Evolutionary conservation across 805 yeast genomes (phyloP), one percentile per base, ranked within the genome.

Genomic region (Myxozyma udenii): DNA sequence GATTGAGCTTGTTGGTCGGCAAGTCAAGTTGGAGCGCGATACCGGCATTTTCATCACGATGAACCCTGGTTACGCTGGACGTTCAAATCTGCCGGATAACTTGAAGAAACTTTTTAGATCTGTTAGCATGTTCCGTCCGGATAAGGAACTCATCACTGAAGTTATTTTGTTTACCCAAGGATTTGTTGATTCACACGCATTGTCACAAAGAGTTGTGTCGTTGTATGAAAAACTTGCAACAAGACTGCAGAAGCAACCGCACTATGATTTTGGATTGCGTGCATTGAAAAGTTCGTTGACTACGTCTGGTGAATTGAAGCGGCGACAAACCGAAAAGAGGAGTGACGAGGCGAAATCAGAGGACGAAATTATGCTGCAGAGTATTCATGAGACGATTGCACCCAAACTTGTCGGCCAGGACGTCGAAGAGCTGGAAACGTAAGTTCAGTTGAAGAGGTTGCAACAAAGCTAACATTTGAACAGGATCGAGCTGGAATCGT

Each of bases 261-360:
- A 91, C 64, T 91, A 91, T 61, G 97, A 91, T 62, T 91, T 91
- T 75, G 96, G 97, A 0, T 69, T 91, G 39, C 74, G 98, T 53
- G 83, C 95, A 0, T 66, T 91, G 51, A 91, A 90, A 62, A 74
- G 81, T 35, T 78, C 83, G 0, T 66, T 91, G 16, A 67, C 72
- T 6, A 77, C 76, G 48, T 81, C 90, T 57, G 87, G 88, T 1
- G 56, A 63, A 14, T 59, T 78, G 7, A 72, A 68, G 50, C 65
- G 77, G 44, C 42, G 44, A 35, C 67, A 55, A 41, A 25, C 18
- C 3, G 11, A 32, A 2, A 21, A 12, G 1, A 44, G 38, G 12
- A 32, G 23, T 36, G 44, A 14, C 18, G 44, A 21, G 30, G 46
- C 35, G 11, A 18, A 42, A 7, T 28, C 41, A 1, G 51, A 46